Base-by-base conservation (phyloP, 2,329 filamentous ascomycete genomes). In the Arthrobotrys megalospora region DNA sequence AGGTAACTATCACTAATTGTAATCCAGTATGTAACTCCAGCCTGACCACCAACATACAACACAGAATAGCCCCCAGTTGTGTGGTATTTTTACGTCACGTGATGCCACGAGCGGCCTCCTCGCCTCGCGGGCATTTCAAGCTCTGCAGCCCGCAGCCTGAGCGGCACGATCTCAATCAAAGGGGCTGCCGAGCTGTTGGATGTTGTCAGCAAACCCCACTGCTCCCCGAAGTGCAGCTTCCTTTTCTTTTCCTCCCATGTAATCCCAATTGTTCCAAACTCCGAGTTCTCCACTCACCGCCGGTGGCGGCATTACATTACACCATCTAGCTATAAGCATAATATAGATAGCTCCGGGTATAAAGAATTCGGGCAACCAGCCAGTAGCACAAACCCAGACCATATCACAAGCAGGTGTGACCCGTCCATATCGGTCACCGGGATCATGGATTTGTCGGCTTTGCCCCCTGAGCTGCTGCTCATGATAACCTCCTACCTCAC, bases 401-500 rank as follows among this genome's bases (percentile, higher is more conserved):
- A 41, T 14, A 41, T 2, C 1, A 14, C 8, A 14, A 8, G 36
- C 8, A 43, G 45, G 24, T 28, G 24, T 28, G 24, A 28, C 24
- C 24, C 24, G 24, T 5, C 24, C 36, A 38, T 12, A 38, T 10
- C 10, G n/a, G n/a, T 43, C 24, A n/a, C 28, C 41, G 10, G 11
- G 21, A 55, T n/a, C n/a, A 72, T 73, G 69, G 41, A 58, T 16
- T 38, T 73, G 6, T 45, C 50, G 8, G 62, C 41, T n/a, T 24
- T 73, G 8, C 69, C 69, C 19, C 60, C 60, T 21, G 69, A 73
- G 50, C 69, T 73, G 21, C 10, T 52, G 21, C 60, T 65, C 60
- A 53, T 66, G 32, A 50, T 73, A 32, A 66, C 45, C 6, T 12
- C 69, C 10, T 52, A 73, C 41, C 69, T 73, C 6, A 19, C 47